Evolutionary conservation across 169 alveolate species (phyloP), one percentile per base, ranked within the genome.

Genomic region (Amoebophrya sp.): DNA sequence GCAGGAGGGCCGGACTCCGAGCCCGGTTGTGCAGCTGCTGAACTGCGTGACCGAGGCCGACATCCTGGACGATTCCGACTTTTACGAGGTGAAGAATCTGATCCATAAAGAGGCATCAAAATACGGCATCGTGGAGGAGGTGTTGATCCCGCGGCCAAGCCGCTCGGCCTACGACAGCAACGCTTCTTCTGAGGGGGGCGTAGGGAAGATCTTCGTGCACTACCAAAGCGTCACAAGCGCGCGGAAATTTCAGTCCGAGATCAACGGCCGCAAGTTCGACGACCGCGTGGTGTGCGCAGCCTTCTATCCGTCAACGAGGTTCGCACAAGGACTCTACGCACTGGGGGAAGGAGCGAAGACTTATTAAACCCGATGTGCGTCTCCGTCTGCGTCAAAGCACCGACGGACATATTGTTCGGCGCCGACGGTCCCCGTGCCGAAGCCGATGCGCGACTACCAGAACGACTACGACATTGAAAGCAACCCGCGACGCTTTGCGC

Each of bases 281-380:
- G 70, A 88, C n/a, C 94, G 97, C 50, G 95, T 94, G 20, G 95
- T 95, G 88, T 95, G 97, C 78, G 96, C 97, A 34, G 96, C 97
- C 26, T 95, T 95, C 88, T 95, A 92, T 90, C 96, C 97, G 41
- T 4, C 23, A 40, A 16, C 2, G 38, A 20, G 88, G 88, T 69
- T 69, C n/a, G 23, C 7, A 5, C 16, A n/a, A 23, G 88, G 88
- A 42, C n/a, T n/a, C n/a, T n/a, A n/a, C n/a, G n/a, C n/a, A n/a
- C n/a, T n/a, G n/a, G n/a, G n/a, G n/a, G n/a, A n/a, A n/a, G n/a
- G n/a, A n/a, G n/a, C n/a, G n/a, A n/a, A n/a, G n/a, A n/a, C n/a
- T n/a, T n/a, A n/a, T n/a, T n/a, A n/a, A n/a, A n/a, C n/a, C n/a
- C n/a, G n/a, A n/a, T n/a, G n/a, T n/a, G n/a, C n/a, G n/a, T n/a